These are phyloP conservation scores for Pachyrhizus erosus DNA, from an alignment of 306 rosid species.

Conservation along the genomic window DNA sequence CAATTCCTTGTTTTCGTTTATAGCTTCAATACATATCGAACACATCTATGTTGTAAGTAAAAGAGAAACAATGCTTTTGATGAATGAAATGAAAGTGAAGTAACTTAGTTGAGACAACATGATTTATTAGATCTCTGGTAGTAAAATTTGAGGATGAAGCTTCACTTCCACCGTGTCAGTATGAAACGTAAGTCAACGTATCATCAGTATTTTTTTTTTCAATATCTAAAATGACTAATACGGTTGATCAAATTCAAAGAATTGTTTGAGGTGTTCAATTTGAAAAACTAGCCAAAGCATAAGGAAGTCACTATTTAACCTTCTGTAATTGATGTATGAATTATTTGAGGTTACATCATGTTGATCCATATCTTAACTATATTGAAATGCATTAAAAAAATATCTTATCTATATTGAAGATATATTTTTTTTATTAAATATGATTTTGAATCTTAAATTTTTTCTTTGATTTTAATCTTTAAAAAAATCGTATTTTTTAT, in stretches of 20 bases:
- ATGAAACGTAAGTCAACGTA: too few species aligned
- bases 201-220: background rate
- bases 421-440: too few species aligned
- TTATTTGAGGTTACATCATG: background rate
- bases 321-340: background rate
- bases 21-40: background rate
- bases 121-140: background rate
- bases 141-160: background rate
- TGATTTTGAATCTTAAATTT: too few species aligned
- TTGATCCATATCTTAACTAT: background rate
- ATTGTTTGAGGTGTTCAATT: background rate
- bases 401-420: background rate
- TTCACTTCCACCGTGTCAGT: background rate
- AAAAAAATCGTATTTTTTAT: too few species aligned
- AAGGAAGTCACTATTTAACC: background rate
- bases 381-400: too few species aligned
- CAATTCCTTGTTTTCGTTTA: background rate
- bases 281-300: background rate
- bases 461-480: too few species aligned
- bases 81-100: background rate
- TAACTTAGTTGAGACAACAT: background rate
- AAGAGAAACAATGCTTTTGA: background rate
- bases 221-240: background rate
- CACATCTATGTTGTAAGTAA: background rate
- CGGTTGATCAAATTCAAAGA: background rate